phyloP scores from a whole-genome alignment of 352 stramenopile genomes.

The Globisporangium perplexum region DNA sequence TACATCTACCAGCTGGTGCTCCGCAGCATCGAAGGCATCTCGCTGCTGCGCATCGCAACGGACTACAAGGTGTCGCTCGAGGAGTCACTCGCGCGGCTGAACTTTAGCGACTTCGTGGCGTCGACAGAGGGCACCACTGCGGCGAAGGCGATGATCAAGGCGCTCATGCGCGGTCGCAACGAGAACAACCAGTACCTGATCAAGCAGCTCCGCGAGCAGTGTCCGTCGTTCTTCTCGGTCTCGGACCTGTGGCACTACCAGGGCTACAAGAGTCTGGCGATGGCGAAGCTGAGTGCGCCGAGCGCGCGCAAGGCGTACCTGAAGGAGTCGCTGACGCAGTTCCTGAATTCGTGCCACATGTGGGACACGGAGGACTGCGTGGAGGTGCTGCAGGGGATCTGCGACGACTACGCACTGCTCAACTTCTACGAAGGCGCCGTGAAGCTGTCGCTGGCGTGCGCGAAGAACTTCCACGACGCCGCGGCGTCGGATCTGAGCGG shows the following conservation, averaged over 20 bases:
- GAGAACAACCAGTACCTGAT: conserved; percentile 81
- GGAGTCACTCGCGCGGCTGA: conserved; percentile 53
- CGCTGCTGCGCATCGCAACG: conserved; percentile 52
- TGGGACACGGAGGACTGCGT: conserved; percentile 80
- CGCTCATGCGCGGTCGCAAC: conserved; percentile 67
- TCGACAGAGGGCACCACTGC: conserved; percentile 51
- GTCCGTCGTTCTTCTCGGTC: conserved; percentile 79
- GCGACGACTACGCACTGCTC: conserved; percentile 71
- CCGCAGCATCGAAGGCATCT: conserved; percentile 77
- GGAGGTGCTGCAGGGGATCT: conserved; percentile 72
- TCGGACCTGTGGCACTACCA: conserved; percentile 81
- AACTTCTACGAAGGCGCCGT: conserved; percentile 85
- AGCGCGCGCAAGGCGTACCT: conserved; percentile 58
- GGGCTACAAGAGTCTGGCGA: conserved; percentile 78
- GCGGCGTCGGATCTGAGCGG: conserved; percentile 57
- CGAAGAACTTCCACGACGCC: conserved; percentile 73
- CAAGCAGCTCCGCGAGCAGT: conserved; percentile 80
- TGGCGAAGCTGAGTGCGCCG: conserved; percentile 67
- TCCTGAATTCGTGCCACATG: conserved; percentile 79
- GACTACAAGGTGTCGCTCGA: conserved; percentile 70
- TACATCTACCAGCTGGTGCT: conserved; percentile 75
- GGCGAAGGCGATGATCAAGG: conserved; percentile 75
- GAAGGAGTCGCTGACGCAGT: conserved; percentile 70
- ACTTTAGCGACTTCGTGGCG: conserved; percentile 74
- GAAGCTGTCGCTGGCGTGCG: conserved; percentile 73